A percentile compares a stretch with the other conserved stretches of the same genome.
These are phyloP conservation scores for Przewalskia tangutica DNA, from an alignment of 257 asterid genomes.

Conservation along the genomic window DNA sequence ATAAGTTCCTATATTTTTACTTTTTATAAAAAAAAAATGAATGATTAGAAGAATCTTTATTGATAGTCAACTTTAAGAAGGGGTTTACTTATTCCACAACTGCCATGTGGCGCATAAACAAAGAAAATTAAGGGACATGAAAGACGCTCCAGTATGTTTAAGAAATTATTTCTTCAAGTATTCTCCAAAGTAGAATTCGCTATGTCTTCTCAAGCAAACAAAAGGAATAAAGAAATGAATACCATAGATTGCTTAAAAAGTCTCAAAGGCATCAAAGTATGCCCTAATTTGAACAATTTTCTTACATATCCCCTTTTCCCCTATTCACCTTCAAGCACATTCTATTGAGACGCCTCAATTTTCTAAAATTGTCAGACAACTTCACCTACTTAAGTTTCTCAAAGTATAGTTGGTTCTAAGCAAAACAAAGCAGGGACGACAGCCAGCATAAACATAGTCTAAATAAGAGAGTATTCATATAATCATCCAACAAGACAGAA, in stretches of 20 bases:
- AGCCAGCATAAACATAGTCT: neutral
- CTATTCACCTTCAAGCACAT: neutral
- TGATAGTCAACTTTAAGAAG: neutral
- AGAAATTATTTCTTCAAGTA: neutral
- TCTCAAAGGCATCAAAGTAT: neutral
- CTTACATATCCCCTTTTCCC: neutral
- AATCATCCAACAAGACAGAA: neutral
- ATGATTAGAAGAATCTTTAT: neutral
- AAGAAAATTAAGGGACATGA: neutral
- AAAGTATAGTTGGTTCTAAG: neutral
- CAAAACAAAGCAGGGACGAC: neutral
- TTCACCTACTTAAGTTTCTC: neutral
- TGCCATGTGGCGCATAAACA: neutral
- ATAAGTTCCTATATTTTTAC: neutral
- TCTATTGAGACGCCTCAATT: neutral
- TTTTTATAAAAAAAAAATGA: neutral
- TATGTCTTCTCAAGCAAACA: neutral
- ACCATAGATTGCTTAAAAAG: neutral
- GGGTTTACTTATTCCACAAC: neutral
- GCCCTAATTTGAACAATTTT: neutral
- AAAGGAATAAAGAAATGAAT: neutral
- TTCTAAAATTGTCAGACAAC: neutral
- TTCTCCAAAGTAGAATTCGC: neutral
- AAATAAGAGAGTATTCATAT: neutral
- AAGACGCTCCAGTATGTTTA: neutral